Evolutionary conservation across 208 protist species (phyloP), one percentile per base, ranked within the genome.

Genomic region (Trypanosoma vivax): DNA sequence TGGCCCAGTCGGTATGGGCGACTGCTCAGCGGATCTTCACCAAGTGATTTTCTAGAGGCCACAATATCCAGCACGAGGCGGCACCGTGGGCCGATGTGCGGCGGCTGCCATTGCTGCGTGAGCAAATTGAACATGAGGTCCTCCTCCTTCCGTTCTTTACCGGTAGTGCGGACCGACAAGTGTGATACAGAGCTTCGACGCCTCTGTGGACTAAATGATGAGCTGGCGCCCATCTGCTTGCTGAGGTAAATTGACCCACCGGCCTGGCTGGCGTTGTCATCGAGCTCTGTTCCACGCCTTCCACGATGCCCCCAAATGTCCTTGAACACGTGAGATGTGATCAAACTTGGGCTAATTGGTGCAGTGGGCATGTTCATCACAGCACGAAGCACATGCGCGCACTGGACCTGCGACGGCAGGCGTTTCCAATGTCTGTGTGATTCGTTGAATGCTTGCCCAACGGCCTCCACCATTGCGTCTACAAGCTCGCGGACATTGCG

Each of bases 21-120:
- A 24, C 84, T 92, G 29, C 55, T 50, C 23, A 63, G 54, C n/a
- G 74, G 72, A 0, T 50, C 48, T 3, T 59, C 47, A 1, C 78
- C 70, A 13, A 92, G 70, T 18, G 76, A 71, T 41, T 92, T 92
- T 31, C 84, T 76, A 1, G 80, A 88, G 14, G 80, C 84, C n/a
- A 92, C 38, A 40, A 92, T 78, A 50, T 92, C 80, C 2, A 88
- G 43, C 25, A 79, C 54, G 18, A 79, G 18, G 1, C 53, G 55
- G 31, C 49, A 73, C 30, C 40, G 40, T 50, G 50, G 60, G 5
- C 18, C 18, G 34, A 57, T 63, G 2, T 57, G 29, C 37, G 55
- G 49, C 2, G 55, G 46, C 0, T 49, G 0, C 55, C 56, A 63
- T 28, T 62, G 62, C 40, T 51, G 33, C 16, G 23, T 2, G 4